Conservation (phyloP, 2,329 filamentous ascomycete genomes). For the Amauroascus niger region DNA sequence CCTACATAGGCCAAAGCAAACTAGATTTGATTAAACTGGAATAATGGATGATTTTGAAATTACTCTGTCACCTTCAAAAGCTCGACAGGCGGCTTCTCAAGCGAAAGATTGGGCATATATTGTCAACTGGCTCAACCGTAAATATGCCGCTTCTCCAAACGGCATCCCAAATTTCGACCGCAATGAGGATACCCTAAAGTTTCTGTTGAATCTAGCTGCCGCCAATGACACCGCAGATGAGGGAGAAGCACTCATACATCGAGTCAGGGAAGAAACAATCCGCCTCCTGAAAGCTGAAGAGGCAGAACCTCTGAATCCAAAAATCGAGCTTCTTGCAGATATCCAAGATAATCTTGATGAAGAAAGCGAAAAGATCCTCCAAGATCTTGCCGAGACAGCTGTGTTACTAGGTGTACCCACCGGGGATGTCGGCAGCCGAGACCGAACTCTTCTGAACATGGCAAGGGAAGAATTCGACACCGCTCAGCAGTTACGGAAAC, state of each 20-base stretch:
- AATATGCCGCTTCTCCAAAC: constrained; percentile 49
- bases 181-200: constrained; percentile 71
- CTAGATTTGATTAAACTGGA: no score
- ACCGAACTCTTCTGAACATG: constrained; percentile 46
- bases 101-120: constrained; percentile 88
- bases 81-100: constrained; percentile 65
- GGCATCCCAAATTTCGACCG: constrained; percentile 68
- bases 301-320: constrained; percentile 24
- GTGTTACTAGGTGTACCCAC: constrained; percentile 43
- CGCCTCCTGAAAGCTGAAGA: constrained; percentile 24
- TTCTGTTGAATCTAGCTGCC: constrained; percentile 61
- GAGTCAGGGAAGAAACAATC: constrained; percentile 31
- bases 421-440: constrained; percentile 44
- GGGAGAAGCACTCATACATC: constrained; percentile 29
- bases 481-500: constrained; percentile 48
- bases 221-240: constrained; percentile 61
- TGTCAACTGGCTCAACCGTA: constrained; percentile 68
- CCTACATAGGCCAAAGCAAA: no score
- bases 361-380: constrained; percentile 47
- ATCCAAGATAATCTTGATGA: constrained; percentile 46
- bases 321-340: constrained; percentile 41
- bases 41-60: constrained; percentile 6
- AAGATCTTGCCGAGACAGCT: constrained; percentile 48
- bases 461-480: constrained; percentile 45
- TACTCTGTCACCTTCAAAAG: constrained; percentile 52